Base-by-base conservation (phyloP, 2,329 filamentous ascomycete genomes). In the Neonectria sp. region DNA sequence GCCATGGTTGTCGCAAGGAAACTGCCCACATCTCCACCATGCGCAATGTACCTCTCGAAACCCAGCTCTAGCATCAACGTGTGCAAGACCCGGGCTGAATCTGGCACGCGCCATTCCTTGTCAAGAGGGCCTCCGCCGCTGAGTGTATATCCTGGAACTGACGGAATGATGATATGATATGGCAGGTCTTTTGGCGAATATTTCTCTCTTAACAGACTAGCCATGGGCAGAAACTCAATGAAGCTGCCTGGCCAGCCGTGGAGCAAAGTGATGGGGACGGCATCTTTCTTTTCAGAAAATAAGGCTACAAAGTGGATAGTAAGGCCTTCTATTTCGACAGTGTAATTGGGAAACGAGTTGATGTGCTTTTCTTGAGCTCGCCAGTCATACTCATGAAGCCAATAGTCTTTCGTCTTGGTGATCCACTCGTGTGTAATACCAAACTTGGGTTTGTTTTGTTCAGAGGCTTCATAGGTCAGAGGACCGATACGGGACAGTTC, bases 1-100 rank as follows among this genome's bases (percentile, higher is more conserved):
- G n/a, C n/a, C n/a, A n/a, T n/a, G n/a, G n/a, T n/a, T n/a, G n/a
- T n/a, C n/a, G 31, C 31, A 33, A 33, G 5, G 5, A 9, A 33
- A 49, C 81, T 83, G 3, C 89, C 89, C 5, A 90, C 79, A 70
- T 91, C 89, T 4, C 89, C 89, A 11, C 89, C 89, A 74, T 90
- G 88, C 0, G 82, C 82, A 8, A 89, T 75, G 68, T 90, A 90
- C 2, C 84, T 85, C 1, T 79, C 80, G 53, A 90, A 88, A 0
- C 88, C 89, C 4, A 90, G 81, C 0, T 80, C 80, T 2, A 85
- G 67, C 82, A 90, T 86, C 2, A 90, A 70, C 25, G 83, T 80
- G 75, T 90, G 81, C 60, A 89, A 79, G 9, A 87, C 75, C 1
- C 80, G 76, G 0, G 85, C 82, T 1, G 60, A 57, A 25, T 63